phyloP scores from a whole-genome alignment of 1,139 yeast species.

The Yarrowia galli region DNA sequence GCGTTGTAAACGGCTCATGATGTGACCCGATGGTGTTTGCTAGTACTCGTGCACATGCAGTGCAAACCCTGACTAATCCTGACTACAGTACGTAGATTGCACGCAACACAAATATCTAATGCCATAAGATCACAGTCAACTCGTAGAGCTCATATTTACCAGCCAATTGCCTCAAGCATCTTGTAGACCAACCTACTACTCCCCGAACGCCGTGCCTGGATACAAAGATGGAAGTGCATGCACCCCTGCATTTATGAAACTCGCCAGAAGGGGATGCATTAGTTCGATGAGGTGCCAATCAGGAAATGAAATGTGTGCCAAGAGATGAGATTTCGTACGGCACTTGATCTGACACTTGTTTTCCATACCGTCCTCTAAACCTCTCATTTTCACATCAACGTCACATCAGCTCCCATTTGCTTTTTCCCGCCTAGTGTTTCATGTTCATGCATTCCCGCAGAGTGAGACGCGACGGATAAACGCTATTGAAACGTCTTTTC shows the following conservation, averaged over 20 bases:
- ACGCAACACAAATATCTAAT: too few relatives aligned
- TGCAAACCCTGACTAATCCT: too few relatives aligned
- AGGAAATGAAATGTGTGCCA: not conserved
- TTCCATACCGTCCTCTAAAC: not conserved
- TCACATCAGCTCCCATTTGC: not conserved
- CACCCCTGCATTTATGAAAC: conserved; percentile 23
- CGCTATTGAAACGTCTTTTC: not conserved
- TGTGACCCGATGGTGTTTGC: too few relatives aligned
- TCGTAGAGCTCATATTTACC: too few relatives aligned
- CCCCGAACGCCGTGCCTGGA: conserved; percentile 1
- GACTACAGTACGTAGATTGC: too few relatives aligned
- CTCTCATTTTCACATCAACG: not conserved
- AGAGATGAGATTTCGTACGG: not conserved
- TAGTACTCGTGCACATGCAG: too few relatives aligned
- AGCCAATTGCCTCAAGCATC: too few relatives aligned
- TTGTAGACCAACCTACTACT: not conserved
- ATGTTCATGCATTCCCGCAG: conserved; percentile 21
- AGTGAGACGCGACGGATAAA: conserved; percentile 23
- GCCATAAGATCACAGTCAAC: too few relatives aligned
- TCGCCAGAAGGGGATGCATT: not conserved
- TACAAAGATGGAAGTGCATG: conserved; percentile 2
- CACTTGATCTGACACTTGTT: too few relatives aligned
- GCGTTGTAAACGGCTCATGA: too few relatives aligned
- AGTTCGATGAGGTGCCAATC: not conserved
- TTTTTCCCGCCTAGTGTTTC: conserved; percentile 21